Evolutionary conservation across 345 rosid species (phyloP).

Genomic region (Noccaea caerulescens): DNA sequence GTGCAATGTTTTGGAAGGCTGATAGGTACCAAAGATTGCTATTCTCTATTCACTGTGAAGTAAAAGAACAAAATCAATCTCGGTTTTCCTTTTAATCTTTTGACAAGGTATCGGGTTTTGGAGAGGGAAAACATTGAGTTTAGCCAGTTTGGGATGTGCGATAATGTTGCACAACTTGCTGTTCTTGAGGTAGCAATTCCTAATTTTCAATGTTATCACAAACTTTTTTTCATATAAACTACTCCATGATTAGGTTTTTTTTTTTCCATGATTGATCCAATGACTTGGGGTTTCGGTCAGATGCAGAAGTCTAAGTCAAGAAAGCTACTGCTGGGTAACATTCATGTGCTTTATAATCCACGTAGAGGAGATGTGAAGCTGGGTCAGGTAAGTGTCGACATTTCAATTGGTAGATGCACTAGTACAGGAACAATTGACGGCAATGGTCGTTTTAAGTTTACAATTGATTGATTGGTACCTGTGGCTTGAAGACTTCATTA

Average conservation of each 20-base stretch:
- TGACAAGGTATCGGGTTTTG: constrained; percentile 62
- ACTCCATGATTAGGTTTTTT: constrained; percentile 1
- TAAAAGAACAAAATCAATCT: neutral
- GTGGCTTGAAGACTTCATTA: constrained; percentile 9
- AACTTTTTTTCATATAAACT: neutral
- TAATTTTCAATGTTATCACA: neutral
- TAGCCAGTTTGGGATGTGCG: constrained; percentile 64
- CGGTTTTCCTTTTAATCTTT: neutral
- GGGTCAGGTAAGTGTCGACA: constrained; percentile 63
- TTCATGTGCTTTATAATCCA: constrained; percentile 72
- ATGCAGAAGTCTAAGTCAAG: constrained; percentile 52
- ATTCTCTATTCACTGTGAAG: constrained; percentile 7
- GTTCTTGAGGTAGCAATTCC: constrained; percentile 67
- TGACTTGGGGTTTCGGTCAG: constrained; percentile 50
- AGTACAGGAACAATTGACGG: neutral
- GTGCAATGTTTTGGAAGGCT: constrained; percentile 82
- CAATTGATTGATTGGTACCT: constrained; percentile 11
- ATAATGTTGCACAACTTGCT: constrained; percentile 79
- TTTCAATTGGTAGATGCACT: constrained; percentile 13
- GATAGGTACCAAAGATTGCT: constrained; percentile 51
- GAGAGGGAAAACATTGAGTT: constrained; percentile 70
- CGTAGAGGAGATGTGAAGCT: constrained; percentile 77
- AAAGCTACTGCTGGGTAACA: constrained; percentile 70
- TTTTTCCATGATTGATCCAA: constrained; percentile 50
- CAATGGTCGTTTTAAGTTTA: constrained; percentile 1